Evolutionary conservation across 345 rosid genomes (phyloP), one percentile per base, ranked within the genome.

Genomic region (Syzygium jambos): DNA sequence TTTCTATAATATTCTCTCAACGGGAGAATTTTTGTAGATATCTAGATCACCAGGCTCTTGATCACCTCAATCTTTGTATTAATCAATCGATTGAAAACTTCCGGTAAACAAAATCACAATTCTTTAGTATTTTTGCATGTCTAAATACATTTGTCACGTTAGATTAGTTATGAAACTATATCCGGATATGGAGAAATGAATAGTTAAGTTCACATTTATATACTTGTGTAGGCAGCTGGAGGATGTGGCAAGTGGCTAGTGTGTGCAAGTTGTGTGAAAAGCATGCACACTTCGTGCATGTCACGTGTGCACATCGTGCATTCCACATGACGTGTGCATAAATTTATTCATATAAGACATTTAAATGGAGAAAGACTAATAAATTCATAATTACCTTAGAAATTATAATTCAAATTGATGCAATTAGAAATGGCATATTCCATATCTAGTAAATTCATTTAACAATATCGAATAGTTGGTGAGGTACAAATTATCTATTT

Each of bases 21-120:
- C 46, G 46, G 46, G 46, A 43, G 46, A 43, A 43, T 43, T 91
- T 85, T 92, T 91, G 87, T 90, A 91, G 16, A 9, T 19, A 46
- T 93, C 88, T 23, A 89, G 51, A 23, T 21, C 12, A 38, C 91
- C 93, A 38, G 41, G 16, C 85, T 88, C 91, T 2, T 3, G n/a
- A 11, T 86, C 41, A 22, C 43, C 92, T 59, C 65, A 63, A 23
- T 2, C 41, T 38, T 11, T 34, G 80, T 85, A 88, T 6, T 68
- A 27, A 0, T 16, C 5, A 94, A 30, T 55, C 46, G 22, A 6
- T 51, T 29, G 92, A 84, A 43, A 78, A 57, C 14, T 90, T 53
- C 7, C 84, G 78, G 54, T 27, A 34, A 85, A 30, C 55, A 78
- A 89, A 91, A 83, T 90, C 85, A 86, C 95, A 94, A 51, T 88